These are phyloP conservation scores for Pinus albicaulis DNA, from an alignment of 75 land plant species.

Conservation along the genomic window DNA sequence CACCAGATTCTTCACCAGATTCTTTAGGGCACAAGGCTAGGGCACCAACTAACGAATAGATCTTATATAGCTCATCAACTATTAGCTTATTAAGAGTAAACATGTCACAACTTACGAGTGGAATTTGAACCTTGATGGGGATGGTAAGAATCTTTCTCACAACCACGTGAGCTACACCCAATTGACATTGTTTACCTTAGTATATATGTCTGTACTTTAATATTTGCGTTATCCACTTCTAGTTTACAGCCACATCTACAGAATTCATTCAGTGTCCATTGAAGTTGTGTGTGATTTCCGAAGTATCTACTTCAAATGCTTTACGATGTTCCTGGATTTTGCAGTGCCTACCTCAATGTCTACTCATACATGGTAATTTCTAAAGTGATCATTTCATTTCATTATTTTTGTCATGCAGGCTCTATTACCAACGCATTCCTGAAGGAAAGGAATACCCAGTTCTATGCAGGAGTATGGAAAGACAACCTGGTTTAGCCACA, in stretches of 20 bases:
- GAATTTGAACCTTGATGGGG: no score
- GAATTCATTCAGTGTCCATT: background rate
- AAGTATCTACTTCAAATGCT: background rate
- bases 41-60: no score
- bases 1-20: no score
- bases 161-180: no score
- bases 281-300: background rate
- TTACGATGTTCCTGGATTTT: background rate
- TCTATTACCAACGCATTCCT: constrained; percentile 80
- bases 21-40: no score
- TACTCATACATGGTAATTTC: background rate
- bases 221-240: background rate
- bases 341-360: background rate
- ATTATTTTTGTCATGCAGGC: constrained; percentile 38
- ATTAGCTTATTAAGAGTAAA: no score
- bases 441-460: constrained; percentile 90
- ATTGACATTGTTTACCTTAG: no score
- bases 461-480: constrained; percentile 48
- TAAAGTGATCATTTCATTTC: background rate
- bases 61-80: no score
- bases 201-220: no score
- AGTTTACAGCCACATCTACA: background rate
- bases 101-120: no score
- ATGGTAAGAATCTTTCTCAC: no score
- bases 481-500: constrained; percentile 18